A percentile compares a stretch with the other conserved stretches of the same genome.
phyloP scores from a whole-genome alignment of 1,284 basidiomycete species.

The Volvariella volvacea region DNA sequence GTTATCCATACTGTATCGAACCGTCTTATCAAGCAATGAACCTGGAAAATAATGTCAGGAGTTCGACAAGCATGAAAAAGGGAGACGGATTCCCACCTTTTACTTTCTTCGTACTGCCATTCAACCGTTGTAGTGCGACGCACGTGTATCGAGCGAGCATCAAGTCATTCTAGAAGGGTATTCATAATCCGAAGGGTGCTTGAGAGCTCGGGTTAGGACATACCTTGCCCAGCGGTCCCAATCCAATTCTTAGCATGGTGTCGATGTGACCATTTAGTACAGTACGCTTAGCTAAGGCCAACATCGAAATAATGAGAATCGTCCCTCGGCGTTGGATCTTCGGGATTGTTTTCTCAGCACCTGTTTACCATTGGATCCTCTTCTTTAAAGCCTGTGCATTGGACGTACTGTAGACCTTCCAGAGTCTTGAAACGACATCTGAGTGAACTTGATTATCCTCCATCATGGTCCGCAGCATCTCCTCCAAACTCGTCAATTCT shows the following conservation, averaged over 20 bases:
- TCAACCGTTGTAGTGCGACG: slow-evolving; percentile 86
- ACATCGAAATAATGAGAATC: slow-evolving; percentile 94
- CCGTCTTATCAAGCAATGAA: slow-evolving; percentile 81
- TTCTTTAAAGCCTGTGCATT: neutral
- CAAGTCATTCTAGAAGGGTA: slow-evolving; percentile 61
- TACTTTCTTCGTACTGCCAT: slow-evolving; percentile 94
- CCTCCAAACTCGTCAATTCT: slow-evolving; percentile 93
- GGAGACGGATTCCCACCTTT: slow-evolving; percentile 54
- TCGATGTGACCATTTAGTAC: slow-evolving; percentile 90
- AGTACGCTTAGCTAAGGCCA: slow-evolving; percentile 79
- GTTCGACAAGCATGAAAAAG: neutral
- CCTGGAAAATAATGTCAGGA: slow-evolving; percentile 35
- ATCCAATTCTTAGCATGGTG: slow-evolving; percentile 80
- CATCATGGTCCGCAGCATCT: slow-evolving; percentile 95
- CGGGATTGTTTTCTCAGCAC: slow-evolving; percentile 68
- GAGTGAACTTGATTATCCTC: slow-evolving; percentile 74
- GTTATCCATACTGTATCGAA: slow-evolving; percentile 86
- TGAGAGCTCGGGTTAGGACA: slow-evolving; percentile 6
- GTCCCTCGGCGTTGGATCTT: slow-evolving; percentile 85
- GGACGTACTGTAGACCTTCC: slow-evolving; percentile 88
- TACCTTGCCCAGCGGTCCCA: slow-evolving; percentile 82
- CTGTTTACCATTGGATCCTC: slow-evolving; percentile 29
- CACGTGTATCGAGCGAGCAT: slow-evolving; percentile 92
- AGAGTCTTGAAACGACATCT: slow-evolving; percentile 86
- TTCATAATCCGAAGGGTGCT: neutral